A percentile compares a stretch with the other conserved stretches of the same genome.
Evolutionary conservation across 2,329 filamentous ascomycete species (phyloP).

Genomic region (Arthrocladium fulminans): DNA sequence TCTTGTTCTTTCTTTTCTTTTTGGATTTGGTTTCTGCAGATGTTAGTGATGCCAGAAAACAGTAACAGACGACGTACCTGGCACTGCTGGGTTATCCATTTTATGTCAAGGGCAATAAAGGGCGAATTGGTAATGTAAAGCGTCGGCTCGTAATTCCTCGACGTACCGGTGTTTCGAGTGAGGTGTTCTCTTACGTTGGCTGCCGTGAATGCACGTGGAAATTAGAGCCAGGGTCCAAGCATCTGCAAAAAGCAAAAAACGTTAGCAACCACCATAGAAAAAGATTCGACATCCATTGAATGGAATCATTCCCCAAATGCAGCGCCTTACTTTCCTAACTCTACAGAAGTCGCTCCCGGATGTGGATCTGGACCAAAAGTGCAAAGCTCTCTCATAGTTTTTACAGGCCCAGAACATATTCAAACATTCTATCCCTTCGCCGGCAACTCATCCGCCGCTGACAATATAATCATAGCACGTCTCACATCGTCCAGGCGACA

Average conservation of each 20-base stretch:
- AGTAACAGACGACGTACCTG: background rate
- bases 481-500: no score
- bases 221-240: background rate
- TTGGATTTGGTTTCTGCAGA: slow-evolving; percentile 21
- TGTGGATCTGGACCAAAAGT: no score
- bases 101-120: background rate
- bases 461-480: no score
- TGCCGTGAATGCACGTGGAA: background rate
- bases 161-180: background rate
- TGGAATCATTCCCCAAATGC: no score
- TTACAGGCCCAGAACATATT: no score
- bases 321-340: no score
- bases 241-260: background rate
- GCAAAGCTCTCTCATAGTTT: no score
- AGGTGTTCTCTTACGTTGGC: background rate
- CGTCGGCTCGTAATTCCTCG: background rate
- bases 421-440: no score
- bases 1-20: slow-evolving; percentile 22
- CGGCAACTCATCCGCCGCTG: no score
- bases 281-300: background rate
- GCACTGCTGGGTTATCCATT: background rate
- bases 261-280: background rate
- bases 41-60: background rate
- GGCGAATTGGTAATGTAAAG: background rate
- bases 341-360: no score